Evolutionary conservation across 345 rosid genomes (phyloP), one percentile per base, ranked within the genome.

Genomic region (Erysimum cheiranthoides): DNA sequence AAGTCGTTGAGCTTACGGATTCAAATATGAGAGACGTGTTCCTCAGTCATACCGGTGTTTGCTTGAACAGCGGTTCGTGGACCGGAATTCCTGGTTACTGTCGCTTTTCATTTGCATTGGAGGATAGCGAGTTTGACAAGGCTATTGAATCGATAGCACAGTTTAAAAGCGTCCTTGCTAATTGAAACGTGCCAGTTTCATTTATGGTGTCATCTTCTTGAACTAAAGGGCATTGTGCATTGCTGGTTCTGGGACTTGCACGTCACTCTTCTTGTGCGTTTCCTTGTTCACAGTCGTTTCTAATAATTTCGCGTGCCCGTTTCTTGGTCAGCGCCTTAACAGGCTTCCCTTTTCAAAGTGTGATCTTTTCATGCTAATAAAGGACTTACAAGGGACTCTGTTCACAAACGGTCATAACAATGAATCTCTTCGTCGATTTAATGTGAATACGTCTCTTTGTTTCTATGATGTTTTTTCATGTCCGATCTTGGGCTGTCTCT

Each of bases 71-170:
- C 11, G 85, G 95, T 46, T 73, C 76, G 1, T 94, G 98, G 97
- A 90, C 96, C 0, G 97, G 98, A 66, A 84, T 92, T 21, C 96
- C 92, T 0, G 95, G 93, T 61, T 94, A 92, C 79, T 92, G 98
- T 82, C 95, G 98, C 81, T 92, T 94, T 81, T 76, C 92, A 0
- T 34, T 87, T 56, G 98, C 95, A 21, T 66, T 87, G 80, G 94
- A 87, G 75, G 95, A 85, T 17, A 70, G 73, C 14, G 90, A 90
- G 61, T 91, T 94, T 47, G 90, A 90, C 71, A 86, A 38, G 67
- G 98, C 95, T 62, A 72, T 94, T 85, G 81, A 79, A 61, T 87
- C 89, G 76, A 82, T 94, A 13, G 67, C 50, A 50, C 86, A 85
- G 73, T 89, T 94, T 45, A 79, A 84, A 70, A 86, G 69, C 68